Evolutionary conservation across 805 yeast species (phyloP).

Genomic region (Candida coquimbonensis): DNA sequence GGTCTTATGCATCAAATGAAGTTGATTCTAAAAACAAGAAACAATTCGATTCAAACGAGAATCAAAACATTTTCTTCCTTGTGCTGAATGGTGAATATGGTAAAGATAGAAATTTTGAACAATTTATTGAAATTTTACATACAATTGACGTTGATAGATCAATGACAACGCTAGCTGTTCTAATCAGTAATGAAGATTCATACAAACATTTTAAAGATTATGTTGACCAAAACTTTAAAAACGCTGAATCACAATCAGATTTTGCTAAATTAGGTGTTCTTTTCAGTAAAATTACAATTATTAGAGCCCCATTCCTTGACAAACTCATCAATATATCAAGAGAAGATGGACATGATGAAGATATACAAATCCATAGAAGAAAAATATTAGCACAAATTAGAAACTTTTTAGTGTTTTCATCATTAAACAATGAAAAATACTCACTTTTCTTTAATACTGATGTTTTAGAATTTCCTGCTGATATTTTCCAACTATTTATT

Average conservation of each 20-base stretch:
- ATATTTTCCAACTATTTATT: conserved; percentile 21
- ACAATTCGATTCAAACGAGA: conserved; percentile 3
- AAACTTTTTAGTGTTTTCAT: conserved; percentile 19
- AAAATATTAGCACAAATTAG: conserved; percentile 20
- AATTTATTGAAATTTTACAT: conserved; percentile 27
- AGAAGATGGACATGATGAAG: conserved; percentile 16
- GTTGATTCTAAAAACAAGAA: not conserved
- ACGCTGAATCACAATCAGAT: not conserved
- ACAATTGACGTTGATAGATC: conserved; percentile 19
- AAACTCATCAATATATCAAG: conserved; percentile 5
- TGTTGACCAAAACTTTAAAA: too few relatives aligned
- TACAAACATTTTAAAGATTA: not conserved
- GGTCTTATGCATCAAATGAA: not conserved
- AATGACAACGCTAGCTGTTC: conserved; percentile 18
- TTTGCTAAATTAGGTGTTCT: too few relatives aligned
- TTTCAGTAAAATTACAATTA: not conserved
- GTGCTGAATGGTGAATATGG: conserved; percentile 34
- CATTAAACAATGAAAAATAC: conserved; percentile 23
- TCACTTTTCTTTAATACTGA: conserved; percentile 28
- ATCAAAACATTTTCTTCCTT: conserved; percentile 8
- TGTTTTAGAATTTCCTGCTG: conserved; percentile 18
- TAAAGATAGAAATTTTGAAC: conserved; percentile 23
- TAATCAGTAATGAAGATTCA: conserved; percentile 7
- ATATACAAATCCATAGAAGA: conserved; percentile 19
- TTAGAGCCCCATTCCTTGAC: conserved; percentile 3